phyloP scores from a whole-genome alignment of 805 yeast species.

The Hyphopichia homilentoma region DNA sequence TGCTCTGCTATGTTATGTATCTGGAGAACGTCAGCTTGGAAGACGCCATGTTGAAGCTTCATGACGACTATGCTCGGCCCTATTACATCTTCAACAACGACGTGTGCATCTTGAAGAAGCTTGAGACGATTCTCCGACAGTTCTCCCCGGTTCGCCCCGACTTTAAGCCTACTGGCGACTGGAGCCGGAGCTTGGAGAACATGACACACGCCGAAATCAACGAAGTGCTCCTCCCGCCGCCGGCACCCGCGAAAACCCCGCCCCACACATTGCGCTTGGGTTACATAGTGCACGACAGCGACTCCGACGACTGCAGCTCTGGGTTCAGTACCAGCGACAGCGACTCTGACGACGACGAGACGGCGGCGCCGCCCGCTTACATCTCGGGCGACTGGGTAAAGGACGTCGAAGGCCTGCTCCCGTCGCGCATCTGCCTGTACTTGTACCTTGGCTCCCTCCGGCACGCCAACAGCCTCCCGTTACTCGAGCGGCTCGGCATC shows the following conservation, averaged over 20 bases:
- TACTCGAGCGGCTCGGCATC: conserved; percentile 65
- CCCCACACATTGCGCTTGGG: conserved; percentile 19
- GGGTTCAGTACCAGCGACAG: too few relatives aligned
- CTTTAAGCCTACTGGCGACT: conserved; percentile 11
- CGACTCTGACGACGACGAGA: conserved; percentile 11
- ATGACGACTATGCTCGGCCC: conserved; percentile 64
- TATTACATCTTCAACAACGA: conserved; percentile 82
- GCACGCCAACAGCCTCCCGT: conserved; percentile 72
- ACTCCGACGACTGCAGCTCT: conserved; percentile 16
- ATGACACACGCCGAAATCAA: conserved; percentile 28
- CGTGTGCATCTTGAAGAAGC: conserved; percentile 56
- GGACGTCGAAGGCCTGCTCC: conserved; percentile 63
- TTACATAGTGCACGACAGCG: conserved; percentile 23
- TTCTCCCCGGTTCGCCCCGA: conserved; percentile 48
- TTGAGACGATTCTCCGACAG: conserved; percentile 58
- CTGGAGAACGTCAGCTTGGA: conserved; percentile 56
- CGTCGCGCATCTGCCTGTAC: conserved; percentile 80
- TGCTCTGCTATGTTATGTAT: conserved; percentile 68
- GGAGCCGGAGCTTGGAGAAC: conserved; percentile 27
- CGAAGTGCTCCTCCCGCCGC: conserved; percentile 25
- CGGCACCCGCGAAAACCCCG: conserved; percentile 3
- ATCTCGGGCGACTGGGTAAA: conserved; percentile 30
- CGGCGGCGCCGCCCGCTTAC: too few relatives aligned
- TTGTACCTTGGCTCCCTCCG: conserved; percentile 78
- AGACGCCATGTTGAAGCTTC: conserved; percentile 64